Conservation (phyloP, 2,329 filamentous ascomycete species). For the Fusarium sp. region DNA sequence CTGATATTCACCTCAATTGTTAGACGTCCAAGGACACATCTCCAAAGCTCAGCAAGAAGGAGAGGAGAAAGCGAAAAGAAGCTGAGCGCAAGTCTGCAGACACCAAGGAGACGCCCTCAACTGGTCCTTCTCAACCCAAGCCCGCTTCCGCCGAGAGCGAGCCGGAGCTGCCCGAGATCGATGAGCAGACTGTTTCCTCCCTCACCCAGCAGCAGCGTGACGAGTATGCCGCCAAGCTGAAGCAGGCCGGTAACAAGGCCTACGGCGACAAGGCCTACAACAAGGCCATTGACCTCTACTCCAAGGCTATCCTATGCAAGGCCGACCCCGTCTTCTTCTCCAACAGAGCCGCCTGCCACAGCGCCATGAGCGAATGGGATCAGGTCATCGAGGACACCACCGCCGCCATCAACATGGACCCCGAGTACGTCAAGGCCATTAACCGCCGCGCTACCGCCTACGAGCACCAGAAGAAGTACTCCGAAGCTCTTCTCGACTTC, state of each 20-base stretch:
- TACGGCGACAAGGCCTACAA: conserved; percentile 96
- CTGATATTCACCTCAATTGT: conserved; percentile 30
- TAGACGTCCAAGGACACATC: conserved; percentile 65
- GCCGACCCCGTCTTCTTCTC: conserved; percentile 99
- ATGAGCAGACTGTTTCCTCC: conserved; percentile 69
- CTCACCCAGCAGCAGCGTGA: conserved; percentile 80
- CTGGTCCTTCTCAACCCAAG: conserved; percentile 61
- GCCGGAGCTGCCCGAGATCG: conserved; percentile 79
- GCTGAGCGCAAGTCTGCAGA: conserved; percentile 73
- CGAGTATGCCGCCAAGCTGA: conserved; percentile 90
- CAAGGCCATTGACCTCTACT: conserved; percentile 94
- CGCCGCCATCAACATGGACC: conserved; percentile 92
- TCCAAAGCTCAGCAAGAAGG: conserved; percentile 90
- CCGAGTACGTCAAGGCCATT: conserved; percentile 96
- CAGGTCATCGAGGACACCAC: conserved; percentile 98
- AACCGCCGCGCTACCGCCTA: conserved; percentile 98
- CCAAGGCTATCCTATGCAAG: conserved; percentile 96
- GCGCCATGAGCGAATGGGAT: conserved; percentile 92
- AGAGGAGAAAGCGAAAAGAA: conserved; percentile 90
- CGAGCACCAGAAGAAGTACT: conserved; percentile 91
- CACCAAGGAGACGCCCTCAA: conserved; percentile 55
- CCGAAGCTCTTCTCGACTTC: conserved; percentile 96
- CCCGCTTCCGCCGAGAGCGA: conserved; percentile 69
- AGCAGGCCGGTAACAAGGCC: conserved; percentile 95
- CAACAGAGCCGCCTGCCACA: conserved; percentile 97